These are phyloP conservation scores for Eutreptiella sp. DNA, from an alignment of 208 protist species.

Conservation along the genomic window DNA sequence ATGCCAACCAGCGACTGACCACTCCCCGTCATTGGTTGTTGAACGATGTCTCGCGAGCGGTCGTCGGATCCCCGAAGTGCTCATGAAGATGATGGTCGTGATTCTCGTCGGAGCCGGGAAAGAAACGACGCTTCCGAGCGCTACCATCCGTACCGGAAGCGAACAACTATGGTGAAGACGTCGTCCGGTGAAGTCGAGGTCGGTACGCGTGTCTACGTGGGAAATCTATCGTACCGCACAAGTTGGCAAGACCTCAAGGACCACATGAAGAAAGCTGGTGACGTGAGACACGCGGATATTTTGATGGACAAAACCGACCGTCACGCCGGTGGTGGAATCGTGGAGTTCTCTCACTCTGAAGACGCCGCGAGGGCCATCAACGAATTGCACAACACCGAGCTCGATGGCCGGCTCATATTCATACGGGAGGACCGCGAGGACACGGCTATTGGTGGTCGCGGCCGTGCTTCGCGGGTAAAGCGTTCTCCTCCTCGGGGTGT, in stretches of 20 bases:
- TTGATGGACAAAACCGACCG: constrained; percentile 58
- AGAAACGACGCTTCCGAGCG: too few species aligned
- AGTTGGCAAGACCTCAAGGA: constrained; percentile 79
- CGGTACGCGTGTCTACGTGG: constrained; percentile 72
- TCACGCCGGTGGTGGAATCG: constrained; percentile 69
- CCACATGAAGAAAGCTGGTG: constrained; percentile 65
- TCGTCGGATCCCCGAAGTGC: too few species aligned
- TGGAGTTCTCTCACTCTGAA: constrained; percentile 64
- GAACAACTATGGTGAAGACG: too few species aligned
- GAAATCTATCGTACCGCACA: constrained; percentile 71
- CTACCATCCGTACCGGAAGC: too few species aligned
- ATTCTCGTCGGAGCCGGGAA: too few species aligned
- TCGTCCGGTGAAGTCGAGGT: too few species aligned
- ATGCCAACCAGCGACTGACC: too few species aligned
- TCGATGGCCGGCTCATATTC: constrained; percentile 73
- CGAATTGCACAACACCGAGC: constrained; percentile 70
- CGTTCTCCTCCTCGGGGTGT: too few species aligned
- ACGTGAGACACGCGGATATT: constrained; percentile 73
- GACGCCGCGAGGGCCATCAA: constrained; percentile 59
- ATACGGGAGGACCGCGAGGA: constrained; percentile 70
- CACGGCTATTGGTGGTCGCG: constrained; percentile 32
- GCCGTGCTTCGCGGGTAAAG: too few species aligned
- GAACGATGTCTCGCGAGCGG: too few species aligned
- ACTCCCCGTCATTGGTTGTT: too few species aligned
- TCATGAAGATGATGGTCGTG: too few species aligned